Evolutionary conservation across 2,329 filamentous ascomycete genomes (phyloP), one percentile per base, ranked within the genome.

Genomic region (Pseudopyricularia cyperi): DNA sequence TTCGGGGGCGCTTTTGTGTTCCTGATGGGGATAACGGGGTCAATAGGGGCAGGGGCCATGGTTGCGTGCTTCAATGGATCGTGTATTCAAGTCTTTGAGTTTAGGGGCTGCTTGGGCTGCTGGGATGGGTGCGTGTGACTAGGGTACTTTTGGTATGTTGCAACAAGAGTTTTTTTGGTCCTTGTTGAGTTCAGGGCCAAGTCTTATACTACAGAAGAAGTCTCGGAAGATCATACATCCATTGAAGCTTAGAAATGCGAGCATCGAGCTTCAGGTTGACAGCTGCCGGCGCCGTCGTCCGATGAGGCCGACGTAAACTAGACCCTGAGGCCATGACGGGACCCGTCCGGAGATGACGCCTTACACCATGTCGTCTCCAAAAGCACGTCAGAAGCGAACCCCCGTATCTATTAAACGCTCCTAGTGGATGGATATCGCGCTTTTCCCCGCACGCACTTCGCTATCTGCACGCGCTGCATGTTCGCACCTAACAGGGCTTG

Each of bases 1-100:
- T 49, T 49, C 12, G 30, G 15, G 14, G 47, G 47, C 2, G 47
- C 32, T 9, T 35, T 35, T 0, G 68, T 80, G 60, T 87, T 82
- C 59, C 86, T 87, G 55, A 67, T 73, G 1, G 76, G 83, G 54
- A 75, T 66, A 7, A 74, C 76, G 14, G 80, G 76, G 61, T 88
- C 84, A 37, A 74, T 74, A 55, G 87, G 86, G 34, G 71, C 68
- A 5, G 78, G 37, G n/a, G 37, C 37, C 37, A 42, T 42, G 12
- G 19, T 42, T 22, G 5, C 7, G n/a, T 9, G 9, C 67, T 52
- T 80, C 71, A 57, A 87, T 82, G 37, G 37, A 1, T 12, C 12
- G 37, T 22, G n/a, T 8, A 7, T n/a, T 17, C 17, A 11, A 24
- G 3, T 3, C 4, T 42, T 42, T 19, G 37, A 8, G 19, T 11